Conservation (phyloP, 2,329 filamentous ascomycete genomes). For the Trichoderma endophyticum region DNA sequence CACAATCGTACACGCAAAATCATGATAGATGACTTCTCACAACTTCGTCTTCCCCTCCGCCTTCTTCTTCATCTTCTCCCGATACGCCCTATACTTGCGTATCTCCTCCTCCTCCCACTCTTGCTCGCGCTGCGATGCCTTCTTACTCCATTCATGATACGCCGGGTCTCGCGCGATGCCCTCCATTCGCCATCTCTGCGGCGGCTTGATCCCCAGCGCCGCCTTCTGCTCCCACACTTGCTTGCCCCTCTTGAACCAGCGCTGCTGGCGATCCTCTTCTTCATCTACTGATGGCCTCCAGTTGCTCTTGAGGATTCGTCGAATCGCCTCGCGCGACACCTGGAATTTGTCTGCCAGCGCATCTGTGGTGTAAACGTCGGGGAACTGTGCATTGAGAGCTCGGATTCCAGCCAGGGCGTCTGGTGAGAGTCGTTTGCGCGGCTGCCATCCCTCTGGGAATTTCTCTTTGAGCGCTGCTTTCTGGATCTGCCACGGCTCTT, state of each 20-base stretch:
- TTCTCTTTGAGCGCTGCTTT: conserved; percentile 74
- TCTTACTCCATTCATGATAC: conserved; percentile 38
- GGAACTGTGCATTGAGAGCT: conserved; percentile 73
- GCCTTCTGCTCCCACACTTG: conserved; percentile 58
- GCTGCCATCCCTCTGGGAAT: conserved; percentile 77
- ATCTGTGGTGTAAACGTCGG: conserved; percentile 70
- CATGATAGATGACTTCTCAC: neutral
- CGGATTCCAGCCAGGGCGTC: conserved; percentile 90
- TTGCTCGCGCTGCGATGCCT: conserved; percentile 27
- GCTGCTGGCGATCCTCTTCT: conserved; percentile 53
- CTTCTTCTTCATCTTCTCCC: conserved; percentile 22
- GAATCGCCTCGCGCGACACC: conserved; percentile 81
- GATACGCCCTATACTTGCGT: conserved; percentile 25
- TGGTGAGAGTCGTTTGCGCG: conserved; percentile 82
- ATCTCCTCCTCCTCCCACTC: conserved; percentile 32
- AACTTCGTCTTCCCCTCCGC: neutral
- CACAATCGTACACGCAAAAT: neutral
- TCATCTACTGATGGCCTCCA: conserved; percentile 64
- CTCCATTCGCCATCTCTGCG: conserved; percentile 56
- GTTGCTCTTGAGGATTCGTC: conserved; percentile 78
- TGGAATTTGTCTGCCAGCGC: conserved; percentile 76
- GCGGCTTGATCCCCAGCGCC: conserved; percentile 60
- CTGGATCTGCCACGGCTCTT: conserved; percentile 64
- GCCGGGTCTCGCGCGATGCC: conserved; percentile 46
- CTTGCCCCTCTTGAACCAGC: conserved; percentile 62